These are phyloP conservation scores for Fallopia convolvulus DNA, from an alignment of 148 eudicot genomes.

Conservation along the genomic window DNA sequence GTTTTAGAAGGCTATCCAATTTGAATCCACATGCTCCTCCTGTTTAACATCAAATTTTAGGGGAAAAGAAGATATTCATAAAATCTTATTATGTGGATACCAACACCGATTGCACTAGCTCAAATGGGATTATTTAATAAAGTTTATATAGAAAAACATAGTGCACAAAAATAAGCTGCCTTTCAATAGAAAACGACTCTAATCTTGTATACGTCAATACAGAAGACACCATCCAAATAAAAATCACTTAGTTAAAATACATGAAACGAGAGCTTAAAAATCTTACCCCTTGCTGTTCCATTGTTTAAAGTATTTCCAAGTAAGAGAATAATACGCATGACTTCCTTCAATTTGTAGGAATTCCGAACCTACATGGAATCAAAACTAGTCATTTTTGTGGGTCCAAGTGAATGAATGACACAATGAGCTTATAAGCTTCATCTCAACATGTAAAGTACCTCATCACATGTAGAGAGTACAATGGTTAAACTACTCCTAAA, in stretches of 20 bases:
- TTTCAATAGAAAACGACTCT: background rate
- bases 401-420: background rate
- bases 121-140: background rate
- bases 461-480: constrained; percentile 76
- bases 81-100: background rate
- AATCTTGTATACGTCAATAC: background rate
- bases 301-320: constrained; percentile 79
- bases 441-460: constrained; percentile 35
- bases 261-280: background rate
- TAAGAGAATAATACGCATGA: constrained; percentile 60
- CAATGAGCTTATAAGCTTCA: constrained; percentile 13
- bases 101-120: background rate
- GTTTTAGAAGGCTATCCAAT: constrained; percentile 86
- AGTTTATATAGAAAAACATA: background rate
- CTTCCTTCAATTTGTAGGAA: constrained; percentile 66
- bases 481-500: constrained; percentile 61
- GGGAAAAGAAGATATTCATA: background rate
- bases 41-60: constrained; percentile 17
- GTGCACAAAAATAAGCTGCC: background rate
- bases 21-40: constrained; percentile 88
- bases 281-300: constrained; percentile 90
- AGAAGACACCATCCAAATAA: background rate
- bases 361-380: constrained; percentile 46
- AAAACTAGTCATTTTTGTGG: background rate
- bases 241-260: background rate